These are phyloP conservation scores for Apiosordaria backusii DNA, from an alignment of 495 filamentous ascomycete species.

Conservation along the genomic window DNA sequence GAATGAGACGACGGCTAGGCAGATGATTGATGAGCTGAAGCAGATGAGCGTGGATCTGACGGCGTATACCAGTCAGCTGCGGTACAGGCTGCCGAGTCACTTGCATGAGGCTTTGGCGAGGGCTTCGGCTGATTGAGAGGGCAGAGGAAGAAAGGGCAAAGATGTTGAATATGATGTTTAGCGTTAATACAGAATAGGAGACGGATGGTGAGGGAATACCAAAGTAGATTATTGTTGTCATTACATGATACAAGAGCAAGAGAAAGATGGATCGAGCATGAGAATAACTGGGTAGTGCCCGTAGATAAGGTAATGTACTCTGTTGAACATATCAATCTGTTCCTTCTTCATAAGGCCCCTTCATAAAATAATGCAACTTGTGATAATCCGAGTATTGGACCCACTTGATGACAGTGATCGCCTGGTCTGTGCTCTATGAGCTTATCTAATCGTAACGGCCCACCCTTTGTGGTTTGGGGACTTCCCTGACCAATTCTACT, in stretches of 20 bases:
- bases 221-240: not conserved
- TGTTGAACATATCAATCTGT: not conserved
- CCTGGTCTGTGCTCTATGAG: not conserved
- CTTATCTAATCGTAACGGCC: not conserved
- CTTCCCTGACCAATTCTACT: not conserved
- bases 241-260: not conserved
- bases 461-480: not conserved
- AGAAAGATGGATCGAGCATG: not conserved
- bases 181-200: not conserved
- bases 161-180: not conserved
- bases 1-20: slow-evolving; percentile 61
- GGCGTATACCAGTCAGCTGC: slow-evolving; percentile 90
- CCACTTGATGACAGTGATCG: no score
- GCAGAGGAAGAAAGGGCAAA: not conserved
- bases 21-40: slow-evolving; percentile 65
- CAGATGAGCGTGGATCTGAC: slow-evolving; percentile 81
- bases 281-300: not conserved
- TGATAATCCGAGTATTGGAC: no score
- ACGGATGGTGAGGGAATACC: not conserved
- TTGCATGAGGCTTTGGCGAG: slow-evolving; percentile 79
- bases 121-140: slow-evolving; percentile 60
- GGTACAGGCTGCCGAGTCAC: slow-evolving; percentile 70
- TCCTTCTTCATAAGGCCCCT: no score
- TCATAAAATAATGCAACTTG: no score
- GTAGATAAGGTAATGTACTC: not conserved